Base-by-base conservation (phyloP, 2,329 filamentous ascomycete species). In the Magnaporthiopsis poae region DNA sequence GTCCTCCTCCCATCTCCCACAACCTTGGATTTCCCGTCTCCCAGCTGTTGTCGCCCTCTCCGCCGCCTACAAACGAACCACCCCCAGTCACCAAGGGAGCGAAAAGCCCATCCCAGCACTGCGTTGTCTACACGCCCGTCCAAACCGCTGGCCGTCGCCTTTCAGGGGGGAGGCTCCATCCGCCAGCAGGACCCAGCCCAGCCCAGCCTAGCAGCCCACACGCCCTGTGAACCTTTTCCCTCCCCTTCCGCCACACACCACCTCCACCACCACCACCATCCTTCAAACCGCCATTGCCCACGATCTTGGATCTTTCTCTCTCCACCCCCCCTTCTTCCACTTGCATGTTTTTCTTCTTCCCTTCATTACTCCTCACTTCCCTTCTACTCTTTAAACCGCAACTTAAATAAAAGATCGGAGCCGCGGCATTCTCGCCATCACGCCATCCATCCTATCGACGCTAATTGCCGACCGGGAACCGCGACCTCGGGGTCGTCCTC, bases 261-360 rank as follows among this genome's bases (percentile, higher is more conserved):
- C 31, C 31, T 5, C 2, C 31, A 31, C 31, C 31, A 31, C 46
- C 21, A 56, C 46, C 46, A n/a, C 46, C 46, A 56, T 56, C 46
- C n/a, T 56, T 56, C 46, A 56, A 56, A 56, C 46, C 46, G 18
- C 33, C 35, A n/a, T 63, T 63, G 61, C 11, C 25, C 13, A 11
- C n/a, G 29, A 25, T 21, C 35, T 13, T 27, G n/a, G 9, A 39
- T 39, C 25, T 35, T 46, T 63, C 27, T 15, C 27, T 15, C 27
- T 46, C 46, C 36, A 72, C 72, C 71, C 71, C 67, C 67, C 67
- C 63, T 69, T 69, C 67, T 60, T 31, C 31, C 31, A 31, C 31
- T 31, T 31, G 5, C 31, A 31, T 31, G 2, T 31, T 31, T 31
- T 31, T 36, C 27, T 64, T 64, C 35, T 5, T 39, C 36, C 36